phyloP scores from a whole-genome alignment of 108 stramenopile genomes.

The Skeletonema grethae region DNA sequence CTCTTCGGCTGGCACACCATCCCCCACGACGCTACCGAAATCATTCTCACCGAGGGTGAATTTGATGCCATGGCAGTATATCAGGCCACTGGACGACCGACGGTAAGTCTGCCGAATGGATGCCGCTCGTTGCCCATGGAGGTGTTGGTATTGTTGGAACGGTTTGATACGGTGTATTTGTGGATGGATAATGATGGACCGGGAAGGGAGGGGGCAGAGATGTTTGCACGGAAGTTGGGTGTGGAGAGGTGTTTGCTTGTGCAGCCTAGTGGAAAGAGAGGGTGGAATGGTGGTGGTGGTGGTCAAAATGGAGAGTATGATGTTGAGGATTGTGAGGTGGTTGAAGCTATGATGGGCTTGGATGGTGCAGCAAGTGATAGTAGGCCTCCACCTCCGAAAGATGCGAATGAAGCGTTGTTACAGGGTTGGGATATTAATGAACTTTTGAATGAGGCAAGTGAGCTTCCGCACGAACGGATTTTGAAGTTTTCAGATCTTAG shows the following conservation, averaged over 20 bases:
- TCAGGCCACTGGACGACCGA: conserved; percentile 87
- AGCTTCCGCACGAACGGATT: conserved; percentile 78
- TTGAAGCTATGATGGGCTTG: not conserved
- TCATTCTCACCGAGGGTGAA: conserved; percentile 97
- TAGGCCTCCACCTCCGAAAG: conserved; percentile 76
- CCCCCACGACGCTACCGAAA: conserved; percentile 60
- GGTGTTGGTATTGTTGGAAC: conserved; percentile 89
- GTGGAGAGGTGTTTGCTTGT: conserved; percentile 78
- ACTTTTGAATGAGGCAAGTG: conserved; percentile 59
- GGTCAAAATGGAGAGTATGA: not conserved
- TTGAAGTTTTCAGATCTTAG: conserved; percentile 78
- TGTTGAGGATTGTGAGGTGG: not conserved
- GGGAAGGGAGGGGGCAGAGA: conserved; percentile 86
- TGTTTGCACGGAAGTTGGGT: conserved; percentile 91
- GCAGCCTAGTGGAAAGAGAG: conserved; percentile 38
- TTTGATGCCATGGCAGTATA: conserved; percentile 98
- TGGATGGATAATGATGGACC: conserved; percentile 98
- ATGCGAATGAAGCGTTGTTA: conserved; percentile 97
- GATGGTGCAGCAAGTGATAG: not conserved
- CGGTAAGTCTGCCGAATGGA: conserved; percentile 92
- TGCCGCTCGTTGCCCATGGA: conserved; percentile 88
- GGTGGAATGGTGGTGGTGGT: conserved; percentile 10
- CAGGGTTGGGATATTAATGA: conserved; percentile 69
- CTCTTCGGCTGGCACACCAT: conserved; percentile 96
- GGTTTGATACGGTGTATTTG: conserved; percentile 89